phyloP scores from a whole-genome alignment of 306 rosid genomes.

The Fagus crenata region DNA sequence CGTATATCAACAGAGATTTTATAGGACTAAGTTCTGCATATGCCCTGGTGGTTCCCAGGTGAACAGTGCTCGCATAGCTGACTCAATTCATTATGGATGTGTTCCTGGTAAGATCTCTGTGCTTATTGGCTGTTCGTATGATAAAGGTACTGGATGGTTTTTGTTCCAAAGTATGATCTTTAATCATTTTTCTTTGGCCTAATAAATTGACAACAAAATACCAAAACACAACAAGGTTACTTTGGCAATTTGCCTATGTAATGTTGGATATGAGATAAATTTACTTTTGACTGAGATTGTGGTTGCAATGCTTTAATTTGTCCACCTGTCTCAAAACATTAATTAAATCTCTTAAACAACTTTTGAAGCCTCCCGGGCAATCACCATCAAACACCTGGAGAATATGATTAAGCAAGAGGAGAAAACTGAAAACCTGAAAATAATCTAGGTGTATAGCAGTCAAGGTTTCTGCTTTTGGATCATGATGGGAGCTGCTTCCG shows the following conservation, averaged over 20 bases:
- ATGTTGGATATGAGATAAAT: neutral
- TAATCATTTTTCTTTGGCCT: neutral
- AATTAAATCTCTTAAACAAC: neutral
- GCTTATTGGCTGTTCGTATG: constrained; percentile 2
- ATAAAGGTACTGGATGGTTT: neutral
- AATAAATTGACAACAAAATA: neutral
- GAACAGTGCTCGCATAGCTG: constrained; percentile 92
- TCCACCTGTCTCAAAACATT: neutral
- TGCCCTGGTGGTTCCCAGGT: constrained; percentile 99
- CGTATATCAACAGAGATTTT: constrained; percentile 84
- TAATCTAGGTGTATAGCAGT: neutral
- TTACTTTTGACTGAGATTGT: neutral
- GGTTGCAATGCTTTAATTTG: neutral
- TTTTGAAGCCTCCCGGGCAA: neutral
- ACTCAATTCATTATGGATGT: constrained; percentile 97
- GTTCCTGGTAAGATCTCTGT: constrained; percentile 69
- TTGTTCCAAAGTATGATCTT: neutral
- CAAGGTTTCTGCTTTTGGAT: neutral
- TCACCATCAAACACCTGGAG: neutral
- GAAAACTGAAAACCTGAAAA: neutral
- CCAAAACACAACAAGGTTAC: neutral
- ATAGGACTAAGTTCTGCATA: constrained; percentile 79
- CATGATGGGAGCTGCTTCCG: neutral
- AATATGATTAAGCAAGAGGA: neutral
- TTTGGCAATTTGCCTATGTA: neutral